Evolutionary conservation across 148 eudicot species (phyloP).

Genomic region (Drosera capensis): DNA sequence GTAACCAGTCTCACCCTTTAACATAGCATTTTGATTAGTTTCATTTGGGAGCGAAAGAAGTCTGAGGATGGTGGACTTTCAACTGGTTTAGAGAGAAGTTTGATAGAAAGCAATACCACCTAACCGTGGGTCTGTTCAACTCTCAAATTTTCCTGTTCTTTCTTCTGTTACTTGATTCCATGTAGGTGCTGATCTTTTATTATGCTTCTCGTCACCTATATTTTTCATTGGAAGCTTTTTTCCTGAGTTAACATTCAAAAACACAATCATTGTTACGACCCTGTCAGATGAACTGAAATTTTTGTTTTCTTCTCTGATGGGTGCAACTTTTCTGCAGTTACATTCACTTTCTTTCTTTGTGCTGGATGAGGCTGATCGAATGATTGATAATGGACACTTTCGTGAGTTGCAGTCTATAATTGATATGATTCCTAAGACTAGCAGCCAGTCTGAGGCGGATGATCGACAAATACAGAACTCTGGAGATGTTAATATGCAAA

Average conservation of each 20-base stretch:
- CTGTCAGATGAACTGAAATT: neutral
- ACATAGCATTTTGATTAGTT: too few relatives aligned
- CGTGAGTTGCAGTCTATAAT: slow-evolving; percentile 87
- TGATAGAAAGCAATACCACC: too few relatives aligned
- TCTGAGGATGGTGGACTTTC: too few relatives aligned
- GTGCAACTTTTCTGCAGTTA: slow-evolving; percentile 38
- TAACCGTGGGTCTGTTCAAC: too few relatives aligned
- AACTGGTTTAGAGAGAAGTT: too few relatives aligned
- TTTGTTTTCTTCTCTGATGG: slow-evolving; percentile 5
- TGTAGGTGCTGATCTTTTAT: neutral
- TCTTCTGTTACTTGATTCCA: neutral
- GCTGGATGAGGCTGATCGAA: slow-evolving; percentile 97
- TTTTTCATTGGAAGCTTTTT: too few relatives aligned
- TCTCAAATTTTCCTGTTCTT: neutral
- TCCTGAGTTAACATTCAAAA: too few relatives aligned
- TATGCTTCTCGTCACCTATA: neutral
- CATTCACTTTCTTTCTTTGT: slow-evolving; percentile 92
- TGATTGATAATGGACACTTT: slow-evolving; percentile 94
- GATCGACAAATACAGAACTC: slow-evolving; percentile 44
- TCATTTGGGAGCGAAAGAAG: too few relatives aligned
- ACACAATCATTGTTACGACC: neutral
- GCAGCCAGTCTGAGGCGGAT: slow-evolving; percentile 25
- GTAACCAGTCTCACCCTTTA: too few relatives aligned
- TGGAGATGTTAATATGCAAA: slow-evolving; percentile 45
- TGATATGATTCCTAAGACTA: slow-evolving; percentile 67